Conservation (phyloP, 768 basidiomycete genomes). For the Psilocybe cubensis region DNA sequence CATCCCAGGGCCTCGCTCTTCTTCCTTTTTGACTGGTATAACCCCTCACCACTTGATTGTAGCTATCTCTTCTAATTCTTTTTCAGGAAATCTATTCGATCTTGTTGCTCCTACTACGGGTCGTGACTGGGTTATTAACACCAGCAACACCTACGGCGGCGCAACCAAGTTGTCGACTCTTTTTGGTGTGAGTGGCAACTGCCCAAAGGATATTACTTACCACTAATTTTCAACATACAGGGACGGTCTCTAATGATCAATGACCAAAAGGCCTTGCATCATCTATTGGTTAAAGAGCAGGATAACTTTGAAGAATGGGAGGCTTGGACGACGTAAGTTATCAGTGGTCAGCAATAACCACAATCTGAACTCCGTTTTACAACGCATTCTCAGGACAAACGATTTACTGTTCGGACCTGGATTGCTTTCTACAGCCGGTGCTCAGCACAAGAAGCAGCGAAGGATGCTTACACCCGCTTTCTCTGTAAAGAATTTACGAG, state of each 20-base stretch:
- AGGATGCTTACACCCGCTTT: conserved; percentile 8
- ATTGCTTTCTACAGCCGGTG: not conserved
- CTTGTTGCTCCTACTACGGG: conserved; percentile 7
- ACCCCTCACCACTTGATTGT: not conserved
- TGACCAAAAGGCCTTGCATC: conserved; percentile 8
- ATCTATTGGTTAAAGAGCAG: conserved; percentile 5
- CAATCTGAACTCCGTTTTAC: not conserved
- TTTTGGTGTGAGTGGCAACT: not conserved
- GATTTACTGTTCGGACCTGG: conserved; percentile 3
- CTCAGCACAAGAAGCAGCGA: conserved; percentile 8
- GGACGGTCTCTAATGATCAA: conserved; percentile 2
- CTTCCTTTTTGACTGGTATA: conserved; percentile 1
- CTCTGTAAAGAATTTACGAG: conserved; percentile 9
- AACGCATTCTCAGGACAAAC: not conserved
- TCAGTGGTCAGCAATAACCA: not conserved
- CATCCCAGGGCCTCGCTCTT: not conserved
- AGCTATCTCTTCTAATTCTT: not conserved
- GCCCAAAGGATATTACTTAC: not conserved
- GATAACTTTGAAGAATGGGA: conserved; percentile 7
- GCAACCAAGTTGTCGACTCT: not conserved
- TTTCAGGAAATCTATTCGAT: conserved; percentile 1
- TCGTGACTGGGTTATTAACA: conserved; percentile 5
- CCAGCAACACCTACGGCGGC: not conserved
- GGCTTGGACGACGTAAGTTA: conserved; percentile 3
- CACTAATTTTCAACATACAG: not conserved